Percentiles rank a stretch among this genome's conserved stretches.
Conservation (phyloP, 352 stramenopile species). For the Phytopythium litorale region DNA sequence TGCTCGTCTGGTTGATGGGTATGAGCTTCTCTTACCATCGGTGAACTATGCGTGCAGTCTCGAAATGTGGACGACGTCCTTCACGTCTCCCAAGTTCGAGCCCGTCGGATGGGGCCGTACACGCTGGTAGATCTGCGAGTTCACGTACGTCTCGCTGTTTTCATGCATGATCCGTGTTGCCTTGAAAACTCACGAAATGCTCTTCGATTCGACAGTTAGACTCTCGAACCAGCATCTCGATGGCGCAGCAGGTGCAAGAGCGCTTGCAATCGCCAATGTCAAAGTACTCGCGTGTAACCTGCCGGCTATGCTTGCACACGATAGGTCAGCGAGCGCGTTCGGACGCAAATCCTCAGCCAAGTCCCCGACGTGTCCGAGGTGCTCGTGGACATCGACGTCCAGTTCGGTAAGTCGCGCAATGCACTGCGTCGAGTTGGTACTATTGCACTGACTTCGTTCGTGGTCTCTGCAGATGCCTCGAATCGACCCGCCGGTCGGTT, state of each 20-base stretch:
- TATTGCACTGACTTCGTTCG: not conserved
- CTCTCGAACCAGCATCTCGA: constrained; percentile 76
- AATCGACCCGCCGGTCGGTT: not conserved
- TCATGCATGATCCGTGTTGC: not conserved
- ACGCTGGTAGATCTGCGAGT: constrained; percentile 82
- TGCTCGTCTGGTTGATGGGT: not conserved
- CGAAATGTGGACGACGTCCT: constrained; percentile 77
- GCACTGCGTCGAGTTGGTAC: not conserved
- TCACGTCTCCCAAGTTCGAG: constrained; percentile 76
- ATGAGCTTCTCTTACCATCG: not conserved
- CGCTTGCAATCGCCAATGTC: no score
- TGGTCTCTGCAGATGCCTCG: not conserved
- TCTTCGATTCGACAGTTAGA: constrained; percentile 35
- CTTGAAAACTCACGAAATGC: constrained; percentile 4
- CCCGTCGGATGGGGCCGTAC: constrained; percentile 84
- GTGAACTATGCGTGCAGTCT: constrained; percentile 25
- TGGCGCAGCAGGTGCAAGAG: constrained; percentile 64
- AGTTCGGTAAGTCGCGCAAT: constrained; percentile 37
- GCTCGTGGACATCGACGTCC: constrained; percentile 82
- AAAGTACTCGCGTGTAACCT: not conserved
- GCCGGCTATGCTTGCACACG: not conserved
- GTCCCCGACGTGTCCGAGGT: constrained; percentile 84
- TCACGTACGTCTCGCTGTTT: constrained; percentile 46
- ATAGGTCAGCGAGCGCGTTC: constrained; percentile 65
- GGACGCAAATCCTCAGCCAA: constrained; percentile 60